Evolutionary conservation across 345 rosid species (phyloP), one percentile per base, ranked within the genome.

Genomic region (Brassica incana): DNA sequence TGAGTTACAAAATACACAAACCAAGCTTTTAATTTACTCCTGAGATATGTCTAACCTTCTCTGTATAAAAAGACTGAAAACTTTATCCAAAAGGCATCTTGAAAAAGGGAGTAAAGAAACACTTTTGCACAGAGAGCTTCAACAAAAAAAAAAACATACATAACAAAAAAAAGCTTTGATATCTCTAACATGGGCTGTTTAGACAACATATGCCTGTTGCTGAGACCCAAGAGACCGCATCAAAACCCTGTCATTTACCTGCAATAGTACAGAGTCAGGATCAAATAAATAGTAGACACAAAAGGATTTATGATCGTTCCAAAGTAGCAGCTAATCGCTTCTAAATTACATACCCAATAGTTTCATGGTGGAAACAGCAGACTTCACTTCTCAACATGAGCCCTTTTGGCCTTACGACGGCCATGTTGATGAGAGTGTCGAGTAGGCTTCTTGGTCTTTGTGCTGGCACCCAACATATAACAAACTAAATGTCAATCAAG

Each of bases 401-500:
- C 86, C 89, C 92, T 85, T 82, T 86, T 90, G 66, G 84, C 83
- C 85, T 86, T 91, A 25, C 95, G 91, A 60, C 97, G 95, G 43
- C 80, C 33, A 43, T 86, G 89, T 35, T 69, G 82, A 27, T 78
- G 73, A 6, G 85, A 63, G n/a, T 85, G 84, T 66, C 87, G 82
- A 2, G 56, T 61, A 72, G 88, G 85, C 65, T 81, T 93, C 85
- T 73, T 89, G 48, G 86, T 30, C 82, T 89, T 90, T 77, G 83
- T 87, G 82, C 98, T 91, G 88, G 81, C 78, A 59, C 64, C 50
- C 8, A 73, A 71, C 9, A 45, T 5, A 35, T 20, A 45, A 62
- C 52, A 75, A 62, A 67, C 65, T 68, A 15, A 61, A 65, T 8
- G 5, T 38, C 72, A 61, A 61, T 32, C 36, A 5, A 60, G 11